Evolutionary conservation across 106 monocot genomes (phyloP).

Genomic region (Allium sativum): DNA sequence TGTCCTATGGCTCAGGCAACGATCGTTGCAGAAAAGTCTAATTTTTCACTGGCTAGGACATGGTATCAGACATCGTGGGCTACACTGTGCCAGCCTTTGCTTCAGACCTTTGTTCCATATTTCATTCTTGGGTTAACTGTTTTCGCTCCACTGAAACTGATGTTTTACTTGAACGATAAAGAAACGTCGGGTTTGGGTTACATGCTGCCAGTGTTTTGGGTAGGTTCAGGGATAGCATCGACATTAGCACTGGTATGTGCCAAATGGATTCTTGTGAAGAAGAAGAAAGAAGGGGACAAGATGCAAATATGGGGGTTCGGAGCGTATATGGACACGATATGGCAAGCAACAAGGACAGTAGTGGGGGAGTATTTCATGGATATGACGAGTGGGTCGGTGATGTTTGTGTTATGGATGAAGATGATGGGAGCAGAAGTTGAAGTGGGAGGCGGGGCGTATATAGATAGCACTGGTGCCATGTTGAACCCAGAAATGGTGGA

Average conservation of each 20-base stretch:
- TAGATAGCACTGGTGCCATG: constrained; percentile 32
- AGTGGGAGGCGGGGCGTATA: constrained; percentile 22
- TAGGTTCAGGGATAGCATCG: constrained; percentile 22
- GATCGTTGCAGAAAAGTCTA: background rate
- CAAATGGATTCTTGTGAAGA: constrained; percentile 40
- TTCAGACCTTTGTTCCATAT: constrained; percentile 36
- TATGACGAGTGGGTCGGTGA: constrained; percentile 31
- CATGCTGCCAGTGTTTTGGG: constrained; percentile 31
- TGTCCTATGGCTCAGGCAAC: constrained; percentile 26
- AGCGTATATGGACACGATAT: constrained; percentile 36
- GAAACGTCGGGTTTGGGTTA: constrained; percentile 11
- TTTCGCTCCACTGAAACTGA: constrained; percentile 17
- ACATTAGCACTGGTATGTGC: constrained; percentile 11
- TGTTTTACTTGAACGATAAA: constrained; percentile 6
- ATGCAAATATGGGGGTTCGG: constrained; percentile 27
- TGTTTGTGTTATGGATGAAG: constrained; percentile 31
- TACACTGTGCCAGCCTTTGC: constrained; percentile 26
- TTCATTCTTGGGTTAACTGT: constrained; percentile 17
- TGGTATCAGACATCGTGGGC: constrained; percentile 34
- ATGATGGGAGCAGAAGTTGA: constrained; percentile 27
- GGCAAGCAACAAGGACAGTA: constrained; percentile 35
- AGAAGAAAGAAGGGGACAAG: constrained; percentile 24
- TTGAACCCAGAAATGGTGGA: constrained; percentile 52
- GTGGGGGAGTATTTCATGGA: constrained; percentile 35
- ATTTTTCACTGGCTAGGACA: constrained; percentile 20